A percentile compares a stretch with the other conserved stretches of the same genome.
phyloP scores from a whole-genome alignment of 257 asterid genomes.

The Solanum pimpinellifolium region DNA sequence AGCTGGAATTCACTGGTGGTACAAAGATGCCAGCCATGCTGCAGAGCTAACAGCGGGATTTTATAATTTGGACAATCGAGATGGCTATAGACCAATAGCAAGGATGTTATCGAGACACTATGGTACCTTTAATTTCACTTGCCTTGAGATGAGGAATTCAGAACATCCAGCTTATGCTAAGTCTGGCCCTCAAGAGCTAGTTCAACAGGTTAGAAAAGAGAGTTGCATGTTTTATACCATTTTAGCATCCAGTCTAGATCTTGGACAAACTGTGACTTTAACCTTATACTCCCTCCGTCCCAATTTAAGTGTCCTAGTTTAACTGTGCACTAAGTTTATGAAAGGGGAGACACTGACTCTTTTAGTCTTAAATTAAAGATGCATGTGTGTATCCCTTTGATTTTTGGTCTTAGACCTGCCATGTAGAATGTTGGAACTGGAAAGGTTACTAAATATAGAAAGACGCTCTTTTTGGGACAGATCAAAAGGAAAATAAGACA shows the following conservation, averaged over 20 bases:
- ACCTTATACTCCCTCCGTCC: not conserved
- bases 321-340: not conserved
- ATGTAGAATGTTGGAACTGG: not conserved
- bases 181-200: conserved; percentile 24
- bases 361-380: not conserved
- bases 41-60: conserved; percentile 31
- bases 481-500: not conserved
- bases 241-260: not conserved
- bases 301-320: not conserved
- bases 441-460: not conserved
- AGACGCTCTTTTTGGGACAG: not conserved
- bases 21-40: conserved; percentile 17
- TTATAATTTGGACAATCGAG: conserved; percentile 11
- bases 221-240: not conserved
- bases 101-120: conserved; percentile 20
- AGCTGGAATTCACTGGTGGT: conserved; percentile 31
- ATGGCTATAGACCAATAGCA: conserved; percentile 25
- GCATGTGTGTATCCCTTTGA: not conserved
- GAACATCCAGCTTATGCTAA: conserved; percentile 23
- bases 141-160: conserved; percentile 27
- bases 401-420: not conserved
- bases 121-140: conserved; percentile 25
- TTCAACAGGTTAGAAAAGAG: conserved; percentile 14
- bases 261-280: not conserved
- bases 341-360: not conserved